Base-by-base conservation (phyloP, 306 rosid species). In the Sicyos baderoa region DNA sequence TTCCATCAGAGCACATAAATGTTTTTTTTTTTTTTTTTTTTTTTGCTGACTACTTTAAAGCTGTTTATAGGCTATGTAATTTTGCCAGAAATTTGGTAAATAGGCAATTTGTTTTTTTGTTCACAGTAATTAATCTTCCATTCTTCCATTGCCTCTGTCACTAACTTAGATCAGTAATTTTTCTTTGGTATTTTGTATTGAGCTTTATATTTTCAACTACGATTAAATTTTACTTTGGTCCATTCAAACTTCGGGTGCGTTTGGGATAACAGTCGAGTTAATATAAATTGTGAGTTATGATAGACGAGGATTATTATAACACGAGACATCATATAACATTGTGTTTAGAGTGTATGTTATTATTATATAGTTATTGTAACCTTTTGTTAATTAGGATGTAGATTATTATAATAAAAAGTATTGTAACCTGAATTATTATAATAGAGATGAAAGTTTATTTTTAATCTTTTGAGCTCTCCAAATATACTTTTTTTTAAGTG, bases 1-100 rank as follows among this genome's bases (percentile, higher is more conserved):
- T 52, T 63, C 51, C 81, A 77, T 47, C 73, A 71, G 76, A 68
- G 78, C 79, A 68, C 55, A 71, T 78, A 55, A 17, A 21, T 60
- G 69, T 40, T 37, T 9, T 62, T 6, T 29, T 17, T 63, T 17
- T 63, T 29, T 25, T 25, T 25, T 25, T 25, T 29, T 62, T 40
- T 37, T 40, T n/a, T 13, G 2, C 4, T 10, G 48, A 63, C 52
- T 22, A 14, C 48, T 10, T 47, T 66, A 48, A 66, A 66, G 71
- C 71, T 66, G 71, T 66, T 66, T 9, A 66, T 66, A 66, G 15
- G 18, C 17, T 66, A 21, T 66, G 71, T 47, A 66, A 66, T 54
- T 23, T 23, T 23, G 71, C 21, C 65, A 66, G 55, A 66, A 66
- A 21, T 66, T 66, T 22, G 55, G 55, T 66, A 66, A 29, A 45